Conservation (phyloP, 495 filamentous ascomycete genomes). For the Aspergillus funiculosus region DNA sequence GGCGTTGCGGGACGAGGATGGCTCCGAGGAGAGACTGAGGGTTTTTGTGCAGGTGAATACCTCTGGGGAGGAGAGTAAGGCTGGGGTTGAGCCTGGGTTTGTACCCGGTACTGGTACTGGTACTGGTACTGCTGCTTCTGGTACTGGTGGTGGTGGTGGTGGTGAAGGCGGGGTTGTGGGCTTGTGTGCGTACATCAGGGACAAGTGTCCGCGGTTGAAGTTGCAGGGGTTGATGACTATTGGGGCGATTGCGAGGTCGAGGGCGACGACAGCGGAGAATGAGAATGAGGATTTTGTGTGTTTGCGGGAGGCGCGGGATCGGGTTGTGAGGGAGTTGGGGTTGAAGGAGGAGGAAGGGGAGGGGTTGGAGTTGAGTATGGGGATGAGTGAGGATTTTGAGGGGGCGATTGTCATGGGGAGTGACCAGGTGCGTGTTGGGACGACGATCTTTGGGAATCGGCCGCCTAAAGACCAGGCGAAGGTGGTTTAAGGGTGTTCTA, state of each 20-base stretch:
- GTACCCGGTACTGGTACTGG: no score
- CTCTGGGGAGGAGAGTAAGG: conserved; percentile 79
- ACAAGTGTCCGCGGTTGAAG: conserved; percentile 64
- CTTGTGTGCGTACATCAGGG: conserved; percentile 61
- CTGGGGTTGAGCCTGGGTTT: conserved; percentile 64
- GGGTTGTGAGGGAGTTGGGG: conserved; percentile 47
- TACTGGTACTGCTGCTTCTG: no score
- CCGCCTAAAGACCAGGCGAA: conserved; percentile 65
- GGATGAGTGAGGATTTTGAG: conserved; percentile 95
- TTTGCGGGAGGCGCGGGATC: conserved; percentile 65
- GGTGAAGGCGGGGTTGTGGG: conserved; percentile 41
- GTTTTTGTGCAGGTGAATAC: conserved; percentile 95
- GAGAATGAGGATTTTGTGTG: conserved; percentile 87
- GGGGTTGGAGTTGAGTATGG: conserved; percentile 62
- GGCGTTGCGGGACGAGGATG: conserved; percentile 16
- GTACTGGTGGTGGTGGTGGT: no score
- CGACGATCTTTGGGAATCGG: conserved; percentile 83
- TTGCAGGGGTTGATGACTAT: conserved; percentile 94
- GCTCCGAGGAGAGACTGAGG: conserved; percentile 48
- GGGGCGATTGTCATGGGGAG: conserved; percentile 78
- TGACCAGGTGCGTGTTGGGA: conserved; percentile 91
- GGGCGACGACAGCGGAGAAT: conserved; percentile 59
- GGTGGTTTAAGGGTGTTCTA: conserved; percentile 26
- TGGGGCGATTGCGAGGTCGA: conserved; percentile 79
- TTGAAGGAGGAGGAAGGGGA: conserved; percentile 30